Percentiles rank a stretch among this genome's conserved stretches.
Evolutionary conservation across 2,329 filamentous ascomycete genomes (phyloP).

Genomic region (Alternaria conjuncta): DNA sequence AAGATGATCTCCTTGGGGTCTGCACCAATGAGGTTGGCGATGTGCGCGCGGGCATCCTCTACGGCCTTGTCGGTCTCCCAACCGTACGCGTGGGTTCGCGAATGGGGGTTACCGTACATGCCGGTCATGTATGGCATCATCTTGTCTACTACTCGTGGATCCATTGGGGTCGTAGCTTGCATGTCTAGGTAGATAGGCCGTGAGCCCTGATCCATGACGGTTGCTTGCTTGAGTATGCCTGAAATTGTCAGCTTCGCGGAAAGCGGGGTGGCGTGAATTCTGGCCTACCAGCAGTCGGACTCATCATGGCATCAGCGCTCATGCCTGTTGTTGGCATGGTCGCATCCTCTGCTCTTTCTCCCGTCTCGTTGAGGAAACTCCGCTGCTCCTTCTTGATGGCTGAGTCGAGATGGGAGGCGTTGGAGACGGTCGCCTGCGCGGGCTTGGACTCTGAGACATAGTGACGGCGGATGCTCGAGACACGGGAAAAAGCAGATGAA

Average conservation of each 20-base stretch:
- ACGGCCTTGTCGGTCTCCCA: slow-evolving; percentile 98
- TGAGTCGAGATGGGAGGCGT: slow-evolving; percentile 66
- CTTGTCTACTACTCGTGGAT: slow-evolving; percentile 91
- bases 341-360: slow-evolving; percentile 61
- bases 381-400: slow-evolving; percentile 87
- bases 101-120: slow-evolving; percentile 96
- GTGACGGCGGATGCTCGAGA: slow-evolving; percentile 60
- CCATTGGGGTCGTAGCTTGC: slow-evolving; percentile 95
- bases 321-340: slow-evolving; percentile 65
- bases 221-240: slow-evolving; percentile 89
- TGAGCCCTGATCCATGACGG: slow-evolving; percentile 89
- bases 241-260: slow-evolving; percentile 20
- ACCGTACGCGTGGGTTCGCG: slow-evolving; percentile 94
- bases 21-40: slow-evolving; percentile 87
- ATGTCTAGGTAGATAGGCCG: slow-evolving; percentile 97
- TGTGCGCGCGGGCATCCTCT: slow-evolving; percentile 81
- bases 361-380: slow-evolving; percentile 70
- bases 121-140: slow-evolving; percentile 96
- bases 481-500: slow-evolving; percentile 49
- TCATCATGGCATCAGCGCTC: slow-evolving; percentile 73
- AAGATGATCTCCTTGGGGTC: slow-evolving; percentile 99
- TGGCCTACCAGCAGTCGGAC: slow-evolving; percentile 71
- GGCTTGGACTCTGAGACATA: slow-evolving; percentile 88
- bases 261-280: slow-evolving; percentile 5
- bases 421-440: slow-evolving; percentile 76